A percentile compares a stretch with the other conserved stretches of the same genome.
Evolutionary conservation across 148 eudicot species (phyloP).

Genomic region (Nepenthes gracilis): DNA sequence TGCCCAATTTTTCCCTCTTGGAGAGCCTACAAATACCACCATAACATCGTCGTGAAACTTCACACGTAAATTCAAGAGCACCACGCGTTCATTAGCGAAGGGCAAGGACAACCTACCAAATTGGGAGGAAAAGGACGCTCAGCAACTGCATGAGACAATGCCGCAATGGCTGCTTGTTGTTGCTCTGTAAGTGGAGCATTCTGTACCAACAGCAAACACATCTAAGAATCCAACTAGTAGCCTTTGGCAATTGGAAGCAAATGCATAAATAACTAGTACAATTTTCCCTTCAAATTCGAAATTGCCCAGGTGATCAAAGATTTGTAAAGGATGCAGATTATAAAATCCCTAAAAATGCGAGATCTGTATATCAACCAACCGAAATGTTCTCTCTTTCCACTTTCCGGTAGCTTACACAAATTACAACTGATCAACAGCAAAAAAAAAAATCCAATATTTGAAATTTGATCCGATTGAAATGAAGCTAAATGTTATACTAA

Average conservation of each 20-base stretch:
- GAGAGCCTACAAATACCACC: conserved; percentile 20
- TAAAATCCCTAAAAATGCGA: too few species aligned
- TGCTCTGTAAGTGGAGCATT: conserved; percentile 92
- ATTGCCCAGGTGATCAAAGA: too few species aligned
- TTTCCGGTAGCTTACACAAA: too few species aligned
- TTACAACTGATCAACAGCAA: too few species aligned
- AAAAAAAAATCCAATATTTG: too few species aligned
- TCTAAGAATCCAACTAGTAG: not conserved
- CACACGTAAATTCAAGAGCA: too few species aligned
- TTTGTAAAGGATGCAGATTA: too few species aligned
- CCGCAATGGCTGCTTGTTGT: conserved; percentile 78
- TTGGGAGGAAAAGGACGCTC: conserved; percentile 86
- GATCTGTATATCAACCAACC: too few species aligned
- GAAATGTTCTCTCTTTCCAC: too few species aligned
- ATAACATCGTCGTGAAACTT: not conserved
- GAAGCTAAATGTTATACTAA: too few species aligned
- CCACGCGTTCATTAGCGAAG: too few species aligned
- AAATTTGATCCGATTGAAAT: too few species aligned
- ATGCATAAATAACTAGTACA: not conserved
- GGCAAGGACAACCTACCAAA: conserved; percentile 30
- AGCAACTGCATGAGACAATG: conserved; percentile 83
- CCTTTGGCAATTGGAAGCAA: not conserved
- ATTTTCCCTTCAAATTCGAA: not conserved
- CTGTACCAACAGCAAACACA: conserved; percentile 18
- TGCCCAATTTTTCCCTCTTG: conserved; percentile 36